Percentiles rank a stretch among this genome's conserved stretches.
Conservation (phyloP, 75 land plant genomes). For the Cupressus sempervirens region DNA sequence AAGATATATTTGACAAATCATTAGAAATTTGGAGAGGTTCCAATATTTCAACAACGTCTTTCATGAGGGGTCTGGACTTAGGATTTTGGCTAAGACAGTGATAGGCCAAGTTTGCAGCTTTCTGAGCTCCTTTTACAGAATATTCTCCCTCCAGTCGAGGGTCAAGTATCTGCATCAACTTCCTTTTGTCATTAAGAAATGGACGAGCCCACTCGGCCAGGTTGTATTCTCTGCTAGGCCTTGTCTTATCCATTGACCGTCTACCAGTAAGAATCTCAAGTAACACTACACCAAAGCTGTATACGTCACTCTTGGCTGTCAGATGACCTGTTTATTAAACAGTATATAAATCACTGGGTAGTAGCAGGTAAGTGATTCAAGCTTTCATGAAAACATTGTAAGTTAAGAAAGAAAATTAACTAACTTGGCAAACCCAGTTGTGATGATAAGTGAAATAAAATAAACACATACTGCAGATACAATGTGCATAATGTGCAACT, state of each 20-base stretch:
- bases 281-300: slow-evolving; percentile 79
- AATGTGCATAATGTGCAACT: background rate
- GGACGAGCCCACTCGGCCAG: slow-evolving; percentile 76
- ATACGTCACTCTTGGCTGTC: slow-evolving; percentile 67
- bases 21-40: slow-evolving; percentile 51
- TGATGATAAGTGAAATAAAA: background rate
- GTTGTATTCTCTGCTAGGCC: slow-evolving; percentile 62
- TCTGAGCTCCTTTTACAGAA: slow-evolving; percentile 56
- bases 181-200: slow-evolving; percentile 51
- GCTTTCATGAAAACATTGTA: background rate
- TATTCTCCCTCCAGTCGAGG: slow-evolving; percentile 66
- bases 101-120: slow-evolving; percentile 68
- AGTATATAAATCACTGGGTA: background rate
- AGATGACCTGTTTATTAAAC: slow-evolving; percentile 51
- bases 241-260: slow-evolving; percentile 58
- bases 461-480: background rate
- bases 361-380: background rate
- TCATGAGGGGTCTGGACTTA: slow-evolving; percentile 69
- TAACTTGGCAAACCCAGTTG: background rate
- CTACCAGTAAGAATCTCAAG: slow-evolving; percentile 74
- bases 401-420: background rate
- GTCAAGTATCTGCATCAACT: slow-evolving; percentile 49
- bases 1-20: slow-evolving; percentile 18
- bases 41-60: slow-evolving; percentile 61
- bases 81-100: slow-evolving; percentile 66